Base-by-base conservation (phyloP, 2,329 filamentous ascomycete species). In the Aschersonia sp. region DNA sequence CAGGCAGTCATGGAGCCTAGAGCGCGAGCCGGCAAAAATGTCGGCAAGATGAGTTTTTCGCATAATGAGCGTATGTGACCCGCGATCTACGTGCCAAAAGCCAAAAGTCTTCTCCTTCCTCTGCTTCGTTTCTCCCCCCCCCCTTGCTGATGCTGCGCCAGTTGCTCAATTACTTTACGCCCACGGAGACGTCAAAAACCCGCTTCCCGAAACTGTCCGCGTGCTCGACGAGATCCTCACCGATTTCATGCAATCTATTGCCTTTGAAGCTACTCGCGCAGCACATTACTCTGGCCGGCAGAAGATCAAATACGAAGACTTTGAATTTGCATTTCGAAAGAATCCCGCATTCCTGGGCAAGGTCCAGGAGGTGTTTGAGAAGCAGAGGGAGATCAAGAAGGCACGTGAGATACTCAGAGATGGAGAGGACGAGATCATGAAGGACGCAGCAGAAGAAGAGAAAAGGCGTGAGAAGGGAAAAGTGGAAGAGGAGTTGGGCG, bases 271-370 rank as follows among this genome's bases (percentile, higher is more conserved):
- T 4, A 87, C 88, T 5, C 80, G 86, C 43, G 82, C 83, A 47
- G 92, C 92, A 1, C 81, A 86, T 62, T 87, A 94, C 65, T 81
- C 85, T 2, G 84, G 88, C 0, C 84, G 92, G 2, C 87, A 94
- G 58, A 98, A 98, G 68, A 88, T 98, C 67, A 98, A 98, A 65
- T 86, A 94, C 58, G 90, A 95, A 59, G 92, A 98, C 66, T 95
- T 98, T 68, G 88, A 94, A 59, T 98, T 94, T 66, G 87, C 88
- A 40, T 78, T 97, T 55, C 79, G 92, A 32, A 79, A 84, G 53
- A 94, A 97, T 59, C 82, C 85, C 7, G 72, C 77, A 50, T 94
- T 94, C 62, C 72, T 97, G 42, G 92, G 92, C 45, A 81, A 90
- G 58, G 88, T 97, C 47, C 81, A 87, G 61, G 88, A 95, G 68